These are phyloP conservation scores for Xerocomellus intermedius DNA, from an alignment of 768 basidiomycete species.

Conservation along the genomic window DNA sequence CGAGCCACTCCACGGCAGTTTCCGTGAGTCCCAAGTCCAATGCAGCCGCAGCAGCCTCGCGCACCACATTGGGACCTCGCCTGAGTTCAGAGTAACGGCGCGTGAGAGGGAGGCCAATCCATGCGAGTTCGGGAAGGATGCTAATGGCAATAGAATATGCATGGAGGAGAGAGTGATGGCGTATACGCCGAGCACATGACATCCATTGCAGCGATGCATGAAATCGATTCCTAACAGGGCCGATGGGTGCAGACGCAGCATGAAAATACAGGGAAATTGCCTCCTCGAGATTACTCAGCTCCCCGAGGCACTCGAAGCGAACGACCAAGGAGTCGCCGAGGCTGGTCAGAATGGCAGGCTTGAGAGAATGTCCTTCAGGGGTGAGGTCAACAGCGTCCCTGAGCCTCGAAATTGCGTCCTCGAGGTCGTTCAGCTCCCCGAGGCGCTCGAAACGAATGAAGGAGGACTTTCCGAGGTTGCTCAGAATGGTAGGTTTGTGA, in stretches of 20 bases:
- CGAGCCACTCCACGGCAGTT: slow-evolving; percentile 10
- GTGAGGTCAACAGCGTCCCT: too few species aligned
- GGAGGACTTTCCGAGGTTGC: too few species aligned
- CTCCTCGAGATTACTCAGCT: too few species aligned
- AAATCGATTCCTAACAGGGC: background rate
- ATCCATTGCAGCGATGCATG: slow-evolving; percentile 4
- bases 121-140: slow-evolving; percentile 19
- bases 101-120: slow-evolving; percentile 15
- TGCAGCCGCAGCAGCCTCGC: background rate
- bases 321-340: too few species aligned
- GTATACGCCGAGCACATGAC: background rate
- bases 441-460: too few species aligned
- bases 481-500: too few species aligned
- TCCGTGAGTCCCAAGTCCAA: background rate
- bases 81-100: slow-evolving; percentile 16
- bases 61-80: background rate
- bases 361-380: too few species aligned
- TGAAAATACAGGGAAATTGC: background rate
- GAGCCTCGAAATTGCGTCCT: too few species aligned
- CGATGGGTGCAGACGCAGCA: background rate
- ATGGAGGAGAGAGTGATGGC: slow-evolving; percentile 10
- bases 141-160: slow-evolving; percentile 18
- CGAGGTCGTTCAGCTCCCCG: too few species aligned
- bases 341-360: too few species aligned
- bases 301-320: too few species aligned